These are phyloP conservation scores for Lactarius indigo DNA, from an alignment of 768 basidiomycete species.

Conservation along the genomic window DNA sequence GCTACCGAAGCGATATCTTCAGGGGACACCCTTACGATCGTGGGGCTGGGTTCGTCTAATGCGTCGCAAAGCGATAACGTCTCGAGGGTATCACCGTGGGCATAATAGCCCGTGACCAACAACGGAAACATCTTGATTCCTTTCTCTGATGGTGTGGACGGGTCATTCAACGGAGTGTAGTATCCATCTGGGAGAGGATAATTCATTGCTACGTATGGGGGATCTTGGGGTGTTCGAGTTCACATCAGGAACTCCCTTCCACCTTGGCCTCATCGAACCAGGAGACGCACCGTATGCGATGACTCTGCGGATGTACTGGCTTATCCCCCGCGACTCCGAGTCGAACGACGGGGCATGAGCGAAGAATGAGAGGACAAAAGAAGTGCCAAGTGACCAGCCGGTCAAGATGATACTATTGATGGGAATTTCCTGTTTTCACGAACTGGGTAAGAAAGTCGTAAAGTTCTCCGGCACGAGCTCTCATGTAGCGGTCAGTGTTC, in stretches of 20 bases:
- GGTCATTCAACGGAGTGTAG: neutral
- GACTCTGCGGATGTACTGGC: neutral
- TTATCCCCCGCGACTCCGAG: neutral
- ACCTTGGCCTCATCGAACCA: neutral
- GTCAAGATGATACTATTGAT: neutral
- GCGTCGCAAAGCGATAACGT: neutral
- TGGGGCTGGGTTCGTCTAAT: neutral
- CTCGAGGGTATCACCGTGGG: neutral
- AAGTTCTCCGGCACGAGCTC: neutral
- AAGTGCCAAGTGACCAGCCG: neutral
- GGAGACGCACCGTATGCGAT: constrained; percentile 1
- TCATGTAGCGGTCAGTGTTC: neutral
- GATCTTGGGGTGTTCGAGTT: neutral
- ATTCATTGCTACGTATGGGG: neutral
- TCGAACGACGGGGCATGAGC: neutral
- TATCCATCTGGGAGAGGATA: neutral
- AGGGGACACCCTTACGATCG: neutral
- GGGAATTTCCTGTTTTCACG: neutral
- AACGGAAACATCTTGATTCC: neutral
- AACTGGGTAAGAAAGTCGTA: neutral
- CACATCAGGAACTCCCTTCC: neutral
- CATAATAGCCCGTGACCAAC: neutral
- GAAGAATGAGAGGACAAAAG: neutral
- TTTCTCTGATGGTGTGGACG: neutral
- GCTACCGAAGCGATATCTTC: neutral